Evolutionary conservation across 2,329 filamentous ascomycete species (phyloP).

Genomic region (Talaromyces atroroseus): DNA sequence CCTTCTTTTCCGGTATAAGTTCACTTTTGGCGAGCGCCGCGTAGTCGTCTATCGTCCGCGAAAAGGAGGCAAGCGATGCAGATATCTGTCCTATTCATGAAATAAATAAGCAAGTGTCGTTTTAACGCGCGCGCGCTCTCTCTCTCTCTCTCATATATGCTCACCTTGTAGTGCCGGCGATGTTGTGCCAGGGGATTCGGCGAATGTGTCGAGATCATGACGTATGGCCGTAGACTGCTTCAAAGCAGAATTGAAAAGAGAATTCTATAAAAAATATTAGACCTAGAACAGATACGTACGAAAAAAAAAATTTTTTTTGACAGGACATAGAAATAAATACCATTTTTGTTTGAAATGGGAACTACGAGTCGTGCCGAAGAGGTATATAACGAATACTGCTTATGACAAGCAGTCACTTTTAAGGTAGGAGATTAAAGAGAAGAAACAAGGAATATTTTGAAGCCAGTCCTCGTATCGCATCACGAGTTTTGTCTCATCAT

Average conservation of each 20-base stretch:
- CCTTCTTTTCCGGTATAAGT: conserved; percentile 82
- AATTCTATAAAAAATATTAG: conserved; percentile 53
- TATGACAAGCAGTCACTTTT: background rate
- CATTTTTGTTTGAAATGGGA: conserved; percentile 13
- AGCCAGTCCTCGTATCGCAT: background rate
- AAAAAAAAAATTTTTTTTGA: too few species aligned
- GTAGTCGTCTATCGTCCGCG: conserved; percentile 91
- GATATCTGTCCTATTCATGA: conserved; percentile 59
- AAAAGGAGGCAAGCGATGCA: conserved; percentile 74
- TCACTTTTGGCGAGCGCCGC: conserved; percentile 78
- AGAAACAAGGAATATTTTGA: background rate
- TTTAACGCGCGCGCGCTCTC: background rate
- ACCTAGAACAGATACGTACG: background rate
- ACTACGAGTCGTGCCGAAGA: background rate
- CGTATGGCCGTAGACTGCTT: conserved; percentile 78
- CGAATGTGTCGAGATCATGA: conserved; percentile 67
- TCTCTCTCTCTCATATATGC: background rate
- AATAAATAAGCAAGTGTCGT: background rate
- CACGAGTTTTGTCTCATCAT: background rate
- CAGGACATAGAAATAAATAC: conserved; percentile 15
- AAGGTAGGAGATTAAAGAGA: background rate
- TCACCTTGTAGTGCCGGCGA: conserved; percentile 58
- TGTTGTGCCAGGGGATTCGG: conserved; percentile 52
- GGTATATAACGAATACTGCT: background rate
- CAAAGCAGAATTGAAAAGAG: conserved; percentile 77